Base-by-base conservation (phyloP, 2,329 filamentous ascomycete genomes). In the Aspergillus cejpii region DNA sequence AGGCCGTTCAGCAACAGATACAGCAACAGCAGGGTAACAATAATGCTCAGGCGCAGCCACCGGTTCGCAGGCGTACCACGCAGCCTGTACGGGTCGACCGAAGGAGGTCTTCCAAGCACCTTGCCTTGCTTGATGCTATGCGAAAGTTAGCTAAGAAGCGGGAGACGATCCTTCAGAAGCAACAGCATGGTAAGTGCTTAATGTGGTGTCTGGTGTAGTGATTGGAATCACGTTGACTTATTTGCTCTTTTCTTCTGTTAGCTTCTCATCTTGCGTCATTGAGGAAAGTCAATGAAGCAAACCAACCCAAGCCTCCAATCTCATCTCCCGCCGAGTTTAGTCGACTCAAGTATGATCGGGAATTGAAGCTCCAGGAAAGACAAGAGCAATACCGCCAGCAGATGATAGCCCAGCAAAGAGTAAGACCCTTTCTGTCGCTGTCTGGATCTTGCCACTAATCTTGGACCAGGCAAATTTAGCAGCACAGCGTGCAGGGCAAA, bases 81-180 rank as follows among this genome's bases (percentile, higher is more conserved):
- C 75, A 77, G 46, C 90, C 91, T 2, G 71, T 92, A 24, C 79
- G 87, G 41, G 91, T 98, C 5, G 91, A 97, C 60, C 81, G 90
- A 50, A 81, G 90, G 44, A 83, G 87, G 52, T 87, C 88, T 52
- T 86, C 89, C 51, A 87, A 89, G 60, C 87, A 96, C 60, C 73
- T 97, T 45, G 86, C 85, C 37, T 76, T 97, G 58, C 83, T 98
- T 54, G 91, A 97, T 67, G 87, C 87, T 2, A 96, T 97, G 87
- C 81, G 90, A 33, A 98, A 97, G 64, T 68, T 95, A 38, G 90
- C 90, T 1, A 94, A 95, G 74, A 97, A 96, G 69, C 81, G 91
- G 20, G 92, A 98, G 68, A 85, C 85, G 8, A 77, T 80, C 20
- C 73, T 81, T 21, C 88, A 92, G 62, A 97, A 97, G 71, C 87